Evolutionary conservation across 1,284 basidiomycete genomes (phyloP).

Genomic region (Tremellales sp.): DNA sequence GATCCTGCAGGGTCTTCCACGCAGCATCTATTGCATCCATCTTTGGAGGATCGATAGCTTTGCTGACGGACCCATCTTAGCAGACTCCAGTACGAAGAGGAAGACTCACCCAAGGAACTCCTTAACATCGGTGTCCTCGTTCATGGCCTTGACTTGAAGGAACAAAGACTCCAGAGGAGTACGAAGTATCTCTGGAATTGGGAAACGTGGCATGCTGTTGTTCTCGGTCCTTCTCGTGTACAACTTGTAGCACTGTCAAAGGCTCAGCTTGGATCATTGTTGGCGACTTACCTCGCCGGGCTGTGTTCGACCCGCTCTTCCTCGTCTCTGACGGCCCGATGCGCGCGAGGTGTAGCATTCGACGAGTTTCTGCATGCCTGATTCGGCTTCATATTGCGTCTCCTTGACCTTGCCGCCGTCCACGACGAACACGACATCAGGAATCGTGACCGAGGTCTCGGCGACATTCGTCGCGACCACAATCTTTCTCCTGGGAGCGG

Average conservation of each 20-base stretch:
- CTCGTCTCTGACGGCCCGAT: conserved; percentile 76
- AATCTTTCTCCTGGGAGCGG: conserved; percentile 70
- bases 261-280: neutral
- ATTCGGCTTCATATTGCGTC: conserved; percentile 73
- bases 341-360: conserved; percentile 70
- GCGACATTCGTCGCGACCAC: conserved; percentile 82
- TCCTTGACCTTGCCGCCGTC: conserved; percentile 88
- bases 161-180: conserved; percentile 81
- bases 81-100: neutral
- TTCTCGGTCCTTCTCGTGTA: conserved; percentile 71
- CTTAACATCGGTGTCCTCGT: conserved; percentile 74
- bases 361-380: conserved; percentile 67
- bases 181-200: conserved; percentile 83
- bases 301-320: conserved; percentile 83
- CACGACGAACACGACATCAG: conserved; percentile 81
- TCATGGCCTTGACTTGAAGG: conserved; percentile 76
- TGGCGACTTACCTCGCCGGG: conserved; percentile 55
- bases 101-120: conserved; percentile 48
- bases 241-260: conserved; percentile 64
- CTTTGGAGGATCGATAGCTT: conserved; percentile 80
- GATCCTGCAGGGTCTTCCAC: conserved; percentile 66
- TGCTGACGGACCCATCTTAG: conserved; percentile 34
- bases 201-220: conserved; percentile 65
- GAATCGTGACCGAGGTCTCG: conserved; percentile 90
- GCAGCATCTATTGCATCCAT: conserved; percentile 73